phyloP scores from a whole-genome alignment of 441 rosid species.

The Brassica balearica region DNA sequence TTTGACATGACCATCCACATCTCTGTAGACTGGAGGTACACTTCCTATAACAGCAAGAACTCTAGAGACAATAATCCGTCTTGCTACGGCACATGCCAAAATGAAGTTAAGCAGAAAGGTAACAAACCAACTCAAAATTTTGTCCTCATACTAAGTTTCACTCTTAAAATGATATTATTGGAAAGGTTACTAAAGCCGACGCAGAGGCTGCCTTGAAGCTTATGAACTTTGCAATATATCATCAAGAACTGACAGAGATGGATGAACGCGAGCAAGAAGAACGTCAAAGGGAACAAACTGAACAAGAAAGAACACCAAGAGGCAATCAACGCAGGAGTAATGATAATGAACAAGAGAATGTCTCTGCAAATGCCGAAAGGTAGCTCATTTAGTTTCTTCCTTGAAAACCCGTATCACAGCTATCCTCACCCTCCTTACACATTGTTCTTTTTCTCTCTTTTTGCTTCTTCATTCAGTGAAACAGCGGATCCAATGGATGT shows the following conservation, averaged over 20 bases:
- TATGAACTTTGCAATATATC: constrained; percentile 95
- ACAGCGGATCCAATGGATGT: constrained; percentile 78
- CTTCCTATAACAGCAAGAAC: constrained; percentile 99
- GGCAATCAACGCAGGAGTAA: constrained; percentile 39
- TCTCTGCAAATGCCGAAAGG: constrained; percentile 52
- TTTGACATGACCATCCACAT: constrained; percentile 12
- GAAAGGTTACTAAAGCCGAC: constrained; percentile 80
- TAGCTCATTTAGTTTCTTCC: constrained; percentile 34
- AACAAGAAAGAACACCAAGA: constrained; percentile 53
- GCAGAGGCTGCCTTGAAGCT: constrained; percentile 94
- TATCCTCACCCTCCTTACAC: constrained; percentile 1
- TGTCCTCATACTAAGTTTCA: not conserved
- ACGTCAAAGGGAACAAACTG: constrained; percentile 61
- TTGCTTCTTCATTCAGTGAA: constrained; percentile 47
- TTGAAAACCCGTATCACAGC: not conserved
- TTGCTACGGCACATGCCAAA: constrained; percentile 98
- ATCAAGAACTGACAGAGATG: constrained; percentile 94
- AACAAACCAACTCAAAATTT: constrained; percentile 26
- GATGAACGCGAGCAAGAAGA: constrained; percentile 89
- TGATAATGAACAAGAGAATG: constrained; percentile 41
- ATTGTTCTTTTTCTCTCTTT: constrained; percentile 8
- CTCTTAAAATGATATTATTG: constrained; percentile 1
- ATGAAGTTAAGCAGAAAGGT: constrained; percentile 92
- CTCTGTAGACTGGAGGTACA: constrained; percentile 91
- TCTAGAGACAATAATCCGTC: constrained; percentile 93